A percentile compares a stretch with the other conserved stretches of the same genome.
These are phyloP conservation scores for Phytophthora brassicae DNA, from an alignment of 352 stramenopile species.

Conservation along the genomic window DNA sequence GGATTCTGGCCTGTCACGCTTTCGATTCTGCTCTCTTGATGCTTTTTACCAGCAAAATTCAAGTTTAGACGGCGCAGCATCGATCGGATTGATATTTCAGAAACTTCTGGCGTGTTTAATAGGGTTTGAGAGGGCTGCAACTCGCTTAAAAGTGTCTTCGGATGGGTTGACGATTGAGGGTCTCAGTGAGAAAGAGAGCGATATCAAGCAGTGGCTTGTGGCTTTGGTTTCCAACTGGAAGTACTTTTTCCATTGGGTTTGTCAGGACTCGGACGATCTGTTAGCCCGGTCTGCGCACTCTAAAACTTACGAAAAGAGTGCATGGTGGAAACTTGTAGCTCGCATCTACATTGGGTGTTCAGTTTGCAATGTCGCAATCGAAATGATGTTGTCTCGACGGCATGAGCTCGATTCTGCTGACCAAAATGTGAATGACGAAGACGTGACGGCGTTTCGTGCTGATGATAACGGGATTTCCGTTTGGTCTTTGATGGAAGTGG, in stretches of 20 bases:
- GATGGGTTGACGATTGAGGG: conserved; percentile 24
- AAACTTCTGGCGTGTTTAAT: conserved; percentile 51
- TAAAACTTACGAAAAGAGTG: conserved; percentile 18
- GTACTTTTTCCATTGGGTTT: conserved; percentile 62
- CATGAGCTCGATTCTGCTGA: not conserved
- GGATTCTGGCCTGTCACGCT: conserved; percentile 21
- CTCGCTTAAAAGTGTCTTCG: conserved; percentile 22
- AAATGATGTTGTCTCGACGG: conserved; percentile 27
- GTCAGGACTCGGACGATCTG: conserved; percentile 33
- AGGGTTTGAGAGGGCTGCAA: conserved; percentile 37
- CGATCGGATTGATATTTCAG: conserved; percentile 45
- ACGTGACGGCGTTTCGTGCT: not conserved
- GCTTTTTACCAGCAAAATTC: conserved; percentile 55
- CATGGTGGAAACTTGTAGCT: conserved; percentile 47
- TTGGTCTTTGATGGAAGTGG: conserved; percentile 57
- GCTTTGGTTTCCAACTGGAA: conserved; percentile 54
- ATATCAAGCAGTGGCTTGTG: conserved; percentile 44
- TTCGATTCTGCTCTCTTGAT: conserved; percentile 45
- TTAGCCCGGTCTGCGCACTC: conserved; percentile 16
- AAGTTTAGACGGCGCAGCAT: conserved; percentile 45
- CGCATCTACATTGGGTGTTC: conserved; percentile 53
- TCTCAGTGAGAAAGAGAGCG: conserved; percentile 21
- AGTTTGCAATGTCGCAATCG: conserved; percentile 47
- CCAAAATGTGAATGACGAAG: not conserved
- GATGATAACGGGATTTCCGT: conserved; percentile 28